Percentiles rank a stretch among this genome's conserved stretches.
Conservation (phyloP, 371 early-diverging fungal genomes). For the Mortierella sp. region DNA sequence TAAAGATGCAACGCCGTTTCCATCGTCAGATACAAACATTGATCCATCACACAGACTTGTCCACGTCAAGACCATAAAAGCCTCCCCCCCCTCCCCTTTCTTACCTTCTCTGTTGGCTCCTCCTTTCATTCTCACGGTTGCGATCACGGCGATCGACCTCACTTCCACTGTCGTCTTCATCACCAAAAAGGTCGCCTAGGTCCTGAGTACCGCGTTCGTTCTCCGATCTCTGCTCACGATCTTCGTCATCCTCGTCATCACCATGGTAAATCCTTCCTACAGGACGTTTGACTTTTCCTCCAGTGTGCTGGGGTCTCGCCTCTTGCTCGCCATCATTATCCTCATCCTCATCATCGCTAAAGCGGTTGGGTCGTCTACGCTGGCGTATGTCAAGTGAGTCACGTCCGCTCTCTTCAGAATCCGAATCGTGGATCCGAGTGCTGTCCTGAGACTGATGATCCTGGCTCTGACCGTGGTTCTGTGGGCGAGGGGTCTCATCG, state of each 20-base stretch:
- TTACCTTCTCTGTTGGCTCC: constrained; percentile 26
- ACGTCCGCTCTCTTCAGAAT: constrained; percentile 24
- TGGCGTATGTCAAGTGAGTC: constrained; percentile 22
- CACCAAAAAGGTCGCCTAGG: constrained; percentile 40
- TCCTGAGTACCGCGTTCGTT: constrained; percentile 7
- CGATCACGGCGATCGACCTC: constrained; percentile 19
- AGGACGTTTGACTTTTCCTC: constrained; percentile 30
- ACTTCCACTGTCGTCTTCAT: constrained; percentile 39
- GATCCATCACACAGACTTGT: no score
- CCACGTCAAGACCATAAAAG: no score
- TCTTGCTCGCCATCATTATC: constrained; percentile 21
- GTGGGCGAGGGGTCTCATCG: not conserved
- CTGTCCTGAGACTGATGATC: constrained; percentile 10
- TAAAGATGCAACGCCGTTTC: not conserved
- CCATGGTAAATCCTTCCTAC: constrained; percentile 40
- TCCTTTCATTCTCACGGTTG: constrained; percentile 1
- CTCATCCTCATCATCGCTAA: constrained; percentile 42
- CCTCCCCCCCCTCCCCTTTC: no score
- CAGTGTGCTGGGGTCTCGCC: constrained; percentile 3
- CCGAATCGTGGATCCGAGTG: constrained; percentile 14
- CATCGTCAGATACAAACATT: no score
- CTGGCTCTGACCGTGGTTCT: constrained; percentile 15
- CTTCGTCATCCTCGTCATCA: constrained; percentile 39
- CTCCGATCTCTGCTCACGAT: constrained; percentile 12
- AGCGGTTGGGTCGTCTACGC: constrained; percentile 36